Evolutionary conservation across 139 green algal species (phyloP), one percentile per base, ranked within the genome.

Genomic region (Pycnococcus provasolii): DNA sequence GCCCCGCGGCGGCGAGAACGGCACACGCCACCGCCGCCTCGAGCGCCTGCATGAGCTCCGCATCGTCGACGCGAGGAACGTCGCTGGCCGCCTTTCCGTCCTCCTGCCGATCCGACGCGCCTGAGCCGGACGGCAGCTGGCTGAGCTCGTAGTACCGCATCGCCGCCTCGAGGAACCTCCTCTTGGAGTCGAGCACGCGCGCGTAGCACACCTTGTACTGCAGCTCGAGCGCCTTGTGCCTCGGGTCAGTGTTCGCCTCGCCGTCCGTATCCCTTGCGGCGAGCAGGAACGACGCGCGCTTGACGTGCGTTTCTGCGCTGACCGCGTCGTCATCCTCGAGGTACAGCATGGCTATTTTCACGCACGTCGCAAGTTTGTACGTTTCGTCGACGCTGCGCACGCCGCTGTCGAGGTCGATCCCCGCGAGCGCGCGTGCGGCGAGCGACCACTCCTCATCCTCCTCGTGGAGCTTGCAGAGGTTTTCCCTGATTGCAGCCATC

Each of bases 181-280:
- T 75, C 79, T 97, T 98, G 63, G 83, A 78, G 74, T 98, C 92
- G 44, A 96, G 79, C 57, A 98, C 90, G 68, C 90, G 83, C 1
- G 91, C 92, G 68, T 96, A 96, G 81, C 90, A 96, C 37, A 77
- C 84, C 79, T 86, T 96, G 85, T 98, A 98, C 80, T 95, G 87
- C 73, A 97, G 84, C 77, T 92, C 81, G 63, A 97, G 76, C 26
- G 67, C 84, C 26, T 87, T 67, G 45, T 94, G 87, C 77, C 88
- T 71, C 62, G 26, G 62, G 4, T 42, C 39, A 60, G 5, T 15
- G 53, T n/a, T 15, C 8, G 26, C 26, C 26, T 26, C 26, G 26
- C 26, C 26, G 26, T 26, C 26, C 26, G 26, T 26, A 26, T 26
- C 41, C 76, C 76, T 83, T 42, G 37, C 53, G 0, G 73, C 71